Conservation (phyloP, 345 rosid species). For the Eucalyptus decipiens region DNA sequence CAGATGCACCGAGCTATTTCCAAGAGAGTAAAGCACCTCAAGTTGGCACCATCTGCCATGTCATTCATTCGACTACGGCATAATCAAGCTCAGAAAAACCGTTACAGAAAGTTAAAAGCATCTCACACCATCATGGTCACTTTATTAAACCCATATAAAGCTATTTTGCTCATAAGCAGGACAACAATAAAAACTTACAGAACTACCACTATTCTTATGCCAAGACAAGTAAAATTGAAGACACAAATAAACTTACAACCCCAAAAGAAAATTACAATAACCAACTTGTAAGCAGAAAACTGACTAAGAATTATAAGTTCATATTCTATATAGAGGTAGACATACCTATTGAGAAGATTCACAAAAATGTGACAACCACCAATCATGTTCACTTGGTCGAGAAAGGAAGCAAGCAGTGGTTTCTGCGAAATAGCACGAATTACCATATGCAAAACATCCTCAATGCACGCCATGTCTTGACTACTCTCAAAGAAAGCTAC, state of each 20-base stretch:
- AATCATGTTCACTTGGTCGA: slow-evolving; percentile 73
- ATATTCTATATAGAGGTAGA: background rate
- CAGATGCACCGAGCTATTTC: background rate
- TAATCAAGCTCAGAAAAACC: background rate
- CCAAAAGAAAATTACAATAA: background rate
- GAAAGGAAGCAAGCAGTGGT: slow-evolving; percentile 58
- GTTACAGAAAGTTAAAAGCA: background rate
- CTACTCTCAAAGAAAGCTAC: slow-evolving; percentile 79
- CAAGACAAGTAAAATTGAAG: background rate
- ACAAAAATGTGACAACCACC: slow-evolving; percentile 89
- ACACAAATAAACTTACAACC: background rate
- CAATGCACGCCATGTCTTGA: slow-evolving; percentile 85
- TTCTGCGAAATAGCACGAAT: slow-evolving; percentile 80
- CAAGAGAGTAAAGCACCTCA: background rate
- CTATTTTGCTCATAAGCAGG: background rate
- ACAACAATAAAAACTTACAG: background rate
- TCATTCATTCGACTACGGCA: background rate
- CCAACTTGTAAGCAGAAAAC: background rate
- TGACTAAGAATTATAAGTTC: background rate
- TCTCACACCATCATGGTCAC: background rate
- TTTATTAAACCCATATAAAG: background rate
- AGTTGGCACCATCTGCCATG: background rate
- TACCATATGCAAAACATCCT: slow-evolving; percentile 89
- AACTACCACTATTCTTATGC: background rate
- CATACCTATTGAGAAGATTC: slow-evolving; percentile 82